Conservation (phyloP, 495 filamentous ascomycete species). For the Aspergillus bridgeri region DNA sequence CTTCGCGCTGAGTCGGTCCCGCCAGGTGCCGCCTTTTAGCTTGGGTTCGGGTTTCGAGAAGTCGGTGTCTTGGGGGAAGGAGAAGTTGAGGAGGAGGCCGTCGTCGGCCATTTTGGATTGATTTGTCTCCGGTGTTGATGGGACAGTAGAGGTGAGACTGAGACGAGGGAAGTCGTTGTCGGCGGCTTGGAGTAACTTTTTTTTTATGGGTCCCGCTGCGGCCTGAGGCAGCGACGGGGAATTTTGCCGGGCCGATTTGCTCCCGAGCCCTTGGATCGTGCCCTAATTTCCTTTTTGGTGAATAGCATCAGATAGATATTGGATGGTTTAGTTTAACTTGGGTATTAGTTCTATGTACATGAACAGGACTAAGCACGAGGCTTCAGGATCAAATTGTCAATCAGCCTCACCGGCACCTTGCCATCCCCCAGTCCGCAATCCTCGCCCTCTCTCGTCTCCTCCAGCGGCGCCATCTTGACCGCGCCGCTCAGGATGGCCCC, state of each 20-base stretch:
- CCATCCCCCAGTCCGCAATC: constrained; percentile 66
- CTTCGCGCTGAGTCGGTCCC: constrained; percentile 77
- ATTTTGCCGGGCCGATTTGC: constrained; percentile 33
- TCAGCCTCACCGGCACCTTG: constrained; percentile 73
- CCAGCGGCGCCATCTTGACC: constrained; percentile 81
- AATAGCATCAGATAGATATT: background rate
- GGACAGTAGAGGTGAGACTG: no score
- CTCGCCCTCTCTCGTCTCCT: constrained; percentile 63
- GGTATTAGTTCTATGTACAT: background rate
- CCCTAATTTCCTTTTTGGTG: constrained; percentile 38
- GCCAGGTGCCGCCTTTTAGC: constrained; percentile 89
- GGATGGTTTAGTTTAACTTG: background rate
- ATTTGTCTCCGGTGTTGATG: no score
- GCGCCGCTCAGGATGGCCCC: constrained; percentile 88
- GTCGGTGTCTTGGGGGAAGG: constrained; percentile 55
- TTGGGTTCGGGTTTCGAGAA: constrained; percentile 56
- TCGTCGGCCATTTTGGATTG: constrained; percentile 79
- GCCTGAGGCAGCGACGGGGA: constrained; percentile 13
- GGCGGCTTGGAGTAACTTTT: constrained; percentile 18
- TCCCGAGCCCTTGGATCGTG: constrained; percentile 30
- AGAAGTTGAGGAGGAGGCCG: constrained; percentile 92
- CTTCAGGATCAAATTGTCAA: constrained; percentile 85
- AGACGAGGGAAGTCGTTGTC: no score
- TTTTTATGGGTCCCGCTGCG: constrained; percentile 18
- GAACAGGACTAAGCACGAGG: constrained; percentile 27